Percentiles rank a stretch among this genome's conserved stretches.
These are phyloP conservation scores for Penicillium soppii DNA, from an alignment of 495 filamentous ascomycete genomes.

Conservation along the genomic window DNA sequence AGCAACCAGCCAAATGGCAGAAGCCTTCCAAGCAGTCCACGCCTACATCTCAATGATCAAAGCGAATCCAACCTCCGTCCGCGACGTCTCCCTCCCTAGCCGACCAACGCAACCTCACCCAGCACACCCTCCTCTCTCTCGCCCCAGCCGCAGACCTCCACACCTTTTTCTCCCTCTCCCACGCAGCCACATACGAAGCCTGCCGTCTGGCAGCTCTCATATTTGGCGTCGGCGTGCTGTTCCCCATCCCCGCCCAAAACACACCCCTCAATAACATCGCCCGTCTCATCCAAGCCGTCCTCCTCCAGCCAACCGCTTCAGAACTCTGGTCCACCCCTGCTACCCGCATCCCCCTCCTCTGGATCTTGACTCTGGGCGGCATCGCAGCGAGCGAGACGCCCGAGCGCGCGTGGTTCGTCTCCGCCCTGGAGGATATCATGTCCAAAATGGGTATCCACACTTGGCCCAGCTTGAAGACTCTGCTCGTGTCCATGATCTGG, in stretches of 20 bases:
- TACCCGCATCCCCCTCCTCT: slow-evolving; percentile 27
- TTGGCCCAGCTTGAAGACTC: slow-evolving; percentile 24
- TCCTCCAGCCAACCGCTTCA: slow-evolving; percentile 12
- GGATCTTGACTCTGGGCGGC: slow-evolving; percentile 38
- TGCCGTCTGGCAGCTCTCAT: slow-evolving; percentile 35
- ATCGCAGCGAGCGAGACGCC: slow-evolving; percentile 29
- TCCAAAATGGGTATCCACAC: slow-evolving; percentile 16
- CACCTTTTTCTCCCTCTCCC: slow-evolving; percentile 12
- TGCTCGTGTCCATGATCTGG: slow-evolving; percentile 35
- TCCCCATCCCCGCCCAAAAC: slow-evolving; percentile 40
- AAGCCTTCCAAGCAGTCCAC: slow-evolving; percentile 30
- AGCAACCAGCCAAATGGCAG: slow-evolving; percentile 30
- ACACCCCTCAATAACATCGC: slow-evolving; percentile 31
- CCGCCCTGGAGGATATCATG: slow-evolving; percentile 18
- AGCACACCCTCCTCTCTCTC: slow-evolving; percentile 32
- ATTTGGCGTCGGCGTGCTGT: slow-evolving; percentile 38
- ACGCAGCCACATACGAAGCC: slow-evolving; percentile 36
- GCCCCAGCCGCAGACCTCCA: slow-evolving; percentile 22
- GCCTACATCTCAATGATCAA: slow-evolving; percentile 31
- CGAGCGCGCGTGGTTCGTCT: slow-evolving; percentile 34
- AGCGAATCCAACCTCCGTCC: slow-evolving; percentile 5
- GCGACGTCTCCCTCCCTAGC: slow-evolving; percentile 28
- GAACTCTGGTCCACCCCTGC: slow-evolving; percentile 23
- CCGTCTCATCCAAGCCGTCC: slow-evolving; percentile 18
- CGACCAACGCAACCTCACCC: slow-evolving; percentile 40